A percentile compares a stretch with the other conserved stretches of the same genome.
Conservation (phyloP, 805 yeast genomes). For the Brettanomyces anomalus region DNA sequence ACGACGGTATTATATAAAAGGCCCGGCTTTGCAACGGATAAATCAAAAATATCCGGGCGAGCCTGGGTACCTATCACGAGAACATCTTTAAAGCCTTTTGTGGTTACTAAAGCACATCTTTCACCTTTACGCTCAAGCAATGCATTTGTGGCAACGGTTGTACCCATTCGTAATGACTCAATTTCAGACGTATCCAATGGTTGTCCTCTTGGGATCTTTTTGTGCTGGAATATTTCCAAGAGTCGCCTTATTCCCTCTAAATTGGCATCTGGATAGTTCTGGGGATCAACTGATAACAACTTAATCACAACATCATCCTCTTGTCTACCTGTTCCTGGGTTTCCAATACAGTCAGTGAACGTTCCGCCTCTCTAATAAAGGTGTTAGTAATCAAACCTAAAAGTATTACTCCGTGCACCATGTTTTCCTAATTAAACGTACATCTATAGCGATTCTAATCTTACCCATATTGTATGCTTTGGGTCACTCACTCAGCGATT, state of each 20-base stretch:
- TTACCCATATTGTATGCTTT: background rate
- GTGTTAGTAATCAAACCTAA: background rate
- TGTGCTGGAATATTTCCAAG: slow-evolving; percentile 49
- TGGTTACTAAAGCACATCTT: slow-evolving; percentile 73
- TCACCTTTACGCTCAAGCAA: slow-evolving; percentile 89
- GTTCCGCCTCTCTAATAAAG: slow-evolving; percentile 65
- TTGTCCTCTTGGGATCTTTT: slow-evolving; percentile 46
- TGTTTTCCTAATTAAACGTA: background rate
- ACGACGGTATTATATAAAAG: slow-evolving; percentile 67
- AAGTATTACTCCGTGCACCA: background rate
- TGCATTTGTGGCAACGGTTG: slow-evolving; percentile 95
- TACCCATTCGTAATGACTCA: slow-evolving; percentile 76
- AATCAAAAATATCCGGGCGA: slow-evolving; percentile 81
- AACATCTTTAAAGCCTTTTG: slow-evolving; percentile 82
- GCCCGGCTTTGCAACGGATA: slow-evolving; percentile 63
- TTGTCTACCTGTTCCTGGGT: slow-evolving; percentile 38
- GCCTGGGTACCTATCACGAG: slow-evolving; percentile 84
- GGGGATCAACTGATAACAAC: slow-evolving; percentile 80
- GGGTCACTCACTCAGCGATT: no score
- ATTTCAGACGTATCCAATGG: slow-evolving; percentile 57
- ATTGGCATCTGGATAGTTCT: slow-evolving; percentile 84
- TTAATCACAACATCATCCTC: slow-evolving; percentile 63
- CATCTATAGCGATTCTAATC: slow-evolving; percentile 1
- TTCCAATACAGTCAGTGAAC: slow-evolving; percentile 67
- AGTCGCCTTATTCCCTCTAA: slow-evolving; percentile 83